phyloP scores from a whole-genome alignment of 768 basidiomycete species.

The Russula abietina region DNA sequence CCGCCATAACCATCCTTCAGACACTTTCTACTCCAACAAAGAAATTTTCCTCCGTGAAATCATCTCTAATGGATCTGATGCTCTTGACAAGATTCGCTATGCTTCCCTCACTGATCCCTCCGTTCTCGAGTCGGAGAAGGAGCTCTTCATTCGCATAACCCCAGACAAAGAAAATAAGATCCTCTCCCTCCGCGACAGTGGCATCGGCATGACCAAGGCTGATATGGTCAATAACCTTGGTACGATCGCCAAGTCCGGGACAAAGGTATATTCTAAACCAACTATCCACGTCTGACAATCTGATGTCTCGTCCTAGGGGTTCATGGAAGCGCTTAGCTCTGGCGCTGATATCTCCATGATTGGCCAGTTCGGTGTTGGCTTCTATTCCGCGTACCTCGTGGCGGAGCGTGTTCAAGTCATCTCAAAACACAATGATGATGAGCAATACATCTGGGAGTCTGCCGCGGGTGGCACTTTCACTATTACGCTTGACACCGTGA shows the following conservation, averaged over 20 bases:
- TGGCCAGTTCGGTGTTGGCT: conserved; percentile 99
- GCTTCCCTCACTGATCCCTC: conserved; percentile 90
- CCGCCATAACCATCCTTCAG: conserved; percentile 36
- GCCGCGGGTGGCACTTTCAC: conserved; percentile 99
- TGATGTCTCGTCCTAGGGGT: conserved; percentile 52
- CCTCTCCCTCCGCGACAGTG: conserved; percentile 87
- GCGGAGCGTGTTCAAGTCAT: conserved; percentile 98
- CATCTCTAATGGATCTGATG: conserved; percentile 97
- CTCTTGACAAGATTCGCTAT: conserved; percentile 98
- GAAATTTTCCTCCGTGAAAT: conserved; percentile 99
- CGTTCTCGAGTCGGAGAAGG: conserved; percentile 84
- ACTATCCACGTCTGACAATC: not conserved
- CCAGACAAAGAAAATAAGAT: conserved; percentile 96
- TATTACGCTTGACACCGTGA: conserved; percentile 88
- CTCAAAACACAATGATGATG: conserved; percentile 99
- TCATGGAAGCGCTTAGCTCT: conserved; percentile 96
- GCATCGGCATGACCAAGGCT: conserved; percentile 99
- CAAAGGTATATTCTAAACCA: conserved; percentile 52
- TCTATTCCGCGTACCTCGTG: conserved; percentile 99
- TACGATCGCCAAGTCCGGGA: conserved; percentile 92
- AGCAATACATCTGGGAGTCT: conserved; percentile 99
- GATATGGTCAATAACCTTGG: conserved; percentile 99
- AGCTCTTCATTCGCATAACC: conserved; percentile 88
- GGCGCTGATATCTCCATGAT: conserved; percentile 95
- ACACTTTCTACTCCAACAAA: conserved; percentile 99